phyloP scores from a whole-genome alignment of 805 yeast species.

The Candida awuae region DNA sequence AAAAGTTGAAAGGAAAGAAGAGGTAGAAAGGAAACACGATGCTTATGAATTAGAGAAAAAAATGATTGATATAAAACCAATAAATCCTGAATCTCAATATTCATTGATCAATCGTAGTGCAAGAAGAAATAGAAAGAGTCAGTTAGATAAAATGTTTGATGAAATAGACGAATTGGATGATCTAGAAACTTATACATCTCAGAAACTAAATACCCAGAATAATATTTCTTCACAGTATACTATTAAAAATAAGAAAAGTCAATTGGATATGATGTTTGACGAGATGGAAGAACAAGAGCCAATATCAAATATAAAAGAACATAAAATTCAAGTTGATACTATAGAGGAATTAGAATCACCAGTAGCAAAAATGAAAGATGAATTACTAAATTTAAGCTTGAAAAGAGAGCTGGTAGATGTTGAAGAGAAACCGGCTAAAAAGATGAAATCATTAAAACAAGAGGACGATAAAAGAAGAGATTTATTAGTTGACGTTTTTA shows the following conservation, averaged over 20 bases:
- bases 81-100: neutral
- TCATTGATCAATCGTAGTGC: conserved; percentile 1
- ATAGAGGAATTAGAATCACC: too few relatives aligned
- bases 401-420: neutral
- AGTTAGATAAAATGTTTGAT: conserved; percentile 7
- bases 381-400: neutral
- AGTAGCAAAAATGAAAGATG: neutral
- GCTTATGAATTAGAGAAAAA: neutral
- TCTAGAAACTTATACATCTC: conserved; percentile 5
- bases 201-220: neutral
- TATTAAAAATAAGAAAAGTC: neutral
- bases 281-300: neutral
- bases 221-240: neutral
- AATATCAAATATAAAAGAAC: neutral
- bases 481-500: conserved; percentile 8
- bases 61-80: conserved; percentile 5
- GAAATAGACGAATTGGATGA: conserved; percentile 9
- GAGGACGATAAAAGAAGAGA: neutral
- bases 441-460: neutral
- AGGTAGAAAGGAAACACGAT: neutral
- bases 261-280: neutral
- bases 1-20: neutral
- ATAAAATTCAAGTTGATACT: too few relatives aligned
- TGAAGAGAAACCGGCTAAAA: neutral
- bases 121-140: conserved; percentile 4